Evolutionary conservation across 176 grass and related monocot genomes (phyloP).

Genomic region (Avena sativa): DNA sequence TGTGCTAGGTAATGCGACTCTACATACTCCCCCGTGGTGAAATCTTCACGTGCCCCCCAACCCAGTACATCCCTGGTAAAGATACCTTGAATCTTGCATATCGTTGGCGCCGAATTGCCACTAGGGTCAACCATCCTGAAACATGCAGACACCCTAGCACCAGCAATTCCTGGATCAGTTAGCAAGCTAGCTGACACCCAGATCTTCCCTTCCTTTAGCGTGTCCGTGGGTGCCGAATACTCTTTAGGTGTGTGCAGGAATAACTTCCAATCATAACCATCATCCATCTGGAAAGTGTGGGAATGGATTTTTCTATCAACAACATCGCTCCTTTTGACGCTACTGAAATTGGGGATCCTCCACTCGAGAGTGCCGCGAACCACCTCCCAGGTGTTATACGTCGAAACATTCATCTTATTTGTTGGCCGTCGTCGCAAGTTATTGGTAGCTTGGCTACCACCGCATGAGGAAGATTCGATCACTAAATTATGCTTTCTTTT

Average conservation of each 20-base stretch:
- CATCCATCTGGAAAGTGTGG: neutral
- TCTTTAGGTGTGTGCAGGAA: too few relatives aligned
- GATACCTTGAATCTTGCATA: neutral
- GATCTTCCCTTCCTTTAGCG: neutral
- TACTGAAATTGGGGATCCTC: neutral
- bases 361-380: neutral
- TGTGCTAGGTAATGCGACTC: neutral
- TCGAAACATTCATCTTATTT: neutral
- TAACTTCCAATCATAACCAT: neutral
- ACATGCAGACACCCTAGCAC: neutral
- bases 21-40: neutral
- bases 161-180: neutral
- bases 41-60: neutral
- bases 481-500: too few relatives aligned
- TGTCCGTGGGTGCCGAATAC: neutral
- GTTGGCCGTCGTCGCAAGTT: neutral
- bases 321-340: neutral
- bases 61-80: neutral
- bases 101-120: neutral
- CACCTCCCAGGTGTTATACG: neutral
- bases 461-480: too few relatives aligned
- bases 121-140: neutral
- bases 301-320: neutral
- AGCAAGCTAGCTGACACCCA: neutral
- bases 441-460: too few relatives aligned